Evolutionary conservation across 768 basidiomycete genomes (phyloP), one percentile per base, ranked within the genome.

Genomic region (Pleurotus djamor): DNA sequence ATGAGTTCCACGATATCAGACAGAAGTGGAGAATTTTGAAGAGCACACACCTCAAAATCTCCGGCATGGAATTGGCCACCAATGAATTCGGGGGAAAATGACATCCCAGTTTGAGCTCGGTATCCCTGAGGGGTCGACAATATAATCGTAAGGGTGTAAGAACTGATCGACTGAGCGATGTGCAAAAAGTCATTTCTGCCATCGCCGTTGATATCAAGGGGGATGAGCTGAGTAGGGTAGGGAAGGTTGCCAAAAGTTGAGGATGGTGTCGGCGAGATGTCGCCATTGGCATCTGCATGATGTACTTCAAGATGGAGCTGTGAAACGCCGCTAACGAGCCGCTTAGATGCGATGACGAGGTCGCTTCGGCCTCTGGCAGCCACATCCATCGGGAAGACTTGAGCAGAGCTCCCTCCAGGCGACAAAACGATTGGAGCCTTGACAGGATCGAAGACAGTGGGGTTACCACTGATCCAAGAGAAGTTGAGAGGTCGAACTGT

Each of bases 391-490:
- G 54, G 28, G 54, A 43, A 44, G 16, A 56, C 38, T 14, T 56
- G 37, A 17, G 54, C 54, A 10, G 54, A 34, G 13, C 16, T 56
- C 21, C 44, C 54, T n/a, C 44, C 21, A 5, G 54, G 54, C 7
- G 41, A 28, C 6, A 56, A 9, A 5, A 44, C 41, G 4, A 56
- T 41, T 2, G 54, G 54, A 2, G 16, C 21, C 5, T 14, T 33
- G 41, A 33, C 38, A 34, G 21, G 16, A 12, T 62, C 44, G 34
- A 62, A 62, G n/a, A 62, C 51, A 38, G 58, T n/a, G 1, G 57
- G 61, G 35, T 58, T 59, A 9, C 61, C 61, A 28, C 59, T 49
- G 9, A 62, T 57, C 61, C 61, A 62, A 37, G 58, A 51, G 43
- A 62, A 62, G 5, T 48, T 45, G 14, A 62, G 43, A 10, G 61